Percentiles rank a stretch among this genome's conserved stretches.
These are phyloP conservation scores for Tylopilus intermedius DNA, from an alignment of 768 basidiomycete genomes.

Conservation along the genomic window DNA sequence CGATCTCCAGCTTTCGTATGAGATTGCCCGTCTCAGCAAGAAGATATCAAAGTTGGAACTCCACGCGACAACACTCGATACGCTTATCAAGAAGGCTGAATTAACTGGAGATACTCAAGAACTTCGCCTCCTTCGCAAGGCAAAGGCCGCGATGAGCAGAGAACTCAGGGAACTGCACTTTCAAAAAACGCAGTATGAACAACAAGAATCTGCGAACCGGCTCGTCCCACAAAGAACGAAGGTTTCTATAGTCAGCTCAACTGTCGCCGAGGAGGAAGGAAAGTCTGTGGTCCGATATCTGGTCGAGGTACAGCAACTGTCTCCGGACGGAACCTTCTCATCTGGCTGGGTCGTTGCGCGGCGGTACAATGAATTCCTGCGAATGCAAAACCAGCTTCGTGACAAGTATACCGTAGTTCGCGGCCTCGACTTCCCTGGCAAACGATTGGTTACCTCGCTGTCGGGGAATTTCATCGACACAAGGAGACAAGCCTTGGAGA, in stretches of 20 bases:
- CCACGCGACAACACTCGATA: slow-evolving; percentile 81
- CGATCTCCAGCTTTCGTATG: slow-evolving; percentile 81
- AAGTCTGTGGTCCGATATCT: slow-evolving; percentile 90
- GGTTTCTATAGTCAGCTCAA: slow-evolving; percentile 80
- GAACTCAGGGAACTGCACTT: slow-evolving; percentile 83
- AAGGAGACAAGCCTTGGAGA: slow-evolving; percentile 73
- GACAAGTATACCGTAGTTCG: slow-evolving; percentile 67
- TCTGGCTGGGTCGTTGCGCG: slow-evolving; percentile 93
- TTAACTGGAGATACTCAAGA: slow-evolving; percentile 87
- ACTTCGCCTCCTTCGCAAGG: slow-evolving; percentile 73
- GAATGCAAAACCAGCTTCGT: slow-evolving; percentile 79
- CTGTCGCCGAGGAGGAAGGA: slow-evolving; percentile 77
- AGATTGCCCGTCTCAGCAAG: slow-evolving; percentile 73
- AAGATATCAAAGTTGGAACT: slow-evolving; percentile 73
- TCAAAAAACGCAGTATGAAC: slow-evolving; percentile 89
- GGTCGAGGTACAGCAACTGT: slow-evolving; percentile 86
- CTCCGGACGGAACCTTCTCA: slow-evolving; percentile 68
- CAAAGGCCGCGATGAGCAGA: slow-evolving; percentile 73
- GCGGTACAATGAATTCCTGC: slow-evolving; percentile 92
- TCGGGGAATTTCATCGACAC: slow-evolving; percentile 86
- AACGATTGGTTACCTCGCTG: slow-evolving; percentile 83
- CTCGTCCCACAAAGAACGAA: slow-evolving; percentile 79
- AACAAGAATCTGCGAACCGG: slow-evolving; percentile 88
- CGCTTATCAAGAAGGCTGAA: slow-evolving; percentile 91
- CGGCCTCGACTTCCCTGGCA: slow-evolving; percentile 85